Evolutionary conservation across 495 filamentous ascomycete species (phyloP), one percentile per base, ranked within the genome.

Genomic region (Penicillium coprophilum): DNA sequence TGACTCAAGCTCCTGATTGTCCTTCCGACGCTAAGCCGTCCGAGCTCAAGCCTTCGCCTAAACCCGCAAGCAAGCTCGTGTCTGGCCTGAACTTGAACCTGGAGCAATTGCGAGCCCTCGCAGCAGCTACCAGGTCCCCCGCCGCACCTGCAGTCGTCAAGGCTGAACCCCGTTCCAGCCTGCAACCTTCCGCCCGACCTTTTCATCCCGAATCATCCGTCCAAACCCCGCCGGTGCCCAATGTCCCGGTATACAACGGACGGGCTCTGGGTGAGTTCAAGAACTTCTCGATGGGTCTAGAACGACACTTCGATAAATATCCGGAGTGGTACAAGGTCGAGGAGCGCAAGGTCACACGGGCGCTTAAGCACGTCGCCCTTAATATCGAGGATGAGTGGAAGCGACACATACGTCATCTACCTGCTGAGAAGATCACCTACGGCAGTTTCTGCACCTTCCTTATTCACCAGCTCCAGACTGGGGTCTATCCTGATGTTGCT

Each of bases 161-260:
- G 15, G 15, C 27, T 10, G 39, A 45, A 15, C n/a, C 51, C 10
- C 13, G 31, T 40, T n/a, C n/a, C 15, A 45, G n/a, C 32, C 24
- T 53, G 15, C 21, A 23, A 34, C 31, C 40, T 21, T n/a, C 52
- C 21, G 8, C 27, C 12, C 31, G 40, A 19, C 19, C 31, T n/a
- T 38, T 23, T 12, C 28, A 24, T 19, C 9, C 51, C 20, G 41
- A 41, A 5, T 11, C 40, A 11, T 44, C 28, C 27, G 1, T 24
- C 30, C 27, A 45, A 6, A 0, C 52, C 41, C 52, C 52, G 20
- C 48, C 48, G 23, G 41, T 46, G 20, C 52, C 52, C 31, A 54
- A 54, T 44, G 41, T 54, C 15, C 30, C 52, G 13, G 52, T 54
- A 34, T 54, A 46, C 52, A 36, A 54, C 32, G 52, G 52, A 45